Evolutionary conservation across 371 early-diverging fungal genomes (phyloP), one percentile per base, ranked within the genome.

Genomic region (Gilbertella persicaria): DNA sequence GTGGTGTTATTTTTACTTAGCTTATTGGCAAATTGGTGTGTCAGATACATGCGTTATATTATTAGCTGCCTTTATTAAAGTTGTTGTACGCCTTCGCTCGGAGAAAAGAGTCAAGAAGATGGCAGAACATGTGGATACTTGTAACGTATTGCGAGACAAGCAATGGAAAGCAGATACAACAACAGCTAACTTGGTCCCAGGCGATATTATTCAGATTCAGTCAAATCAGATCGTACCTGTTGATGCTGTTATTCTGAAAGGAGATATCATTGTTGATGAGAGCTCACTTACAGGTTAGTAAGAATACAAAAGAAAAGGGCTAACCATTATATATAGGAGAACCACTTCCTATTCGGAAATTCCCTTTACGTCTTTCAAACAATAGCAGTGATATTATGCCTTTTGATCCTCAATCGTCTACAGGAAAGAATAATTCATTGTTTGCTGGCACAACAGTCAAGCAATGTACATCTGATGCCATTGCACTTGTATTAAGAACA

Each of bases 11-110:
- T 84, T 80, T 64, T 83, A 84, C 53, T 69, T 83, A 45, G 79
- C 77, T 20, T 88, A 87, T 64, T 90, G 82, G 73, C 76, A 78
- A 48, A 87, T 90, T 57, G 90, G 84, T 9, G 19, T 88, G 0
- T 85, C 88, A 0, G 79, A 88, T 39, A 84, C 86, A 0, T 60
- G 67, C 41, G 84, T 90, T 7, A 80, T 89, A 39, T 41, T 88
- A 4, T 40, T 79, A 12, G 84, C 90, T 0, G 90, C 87, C 3
- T 13, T 87, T 4, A 73, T 79, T 59, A 87, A 87, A 60, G 89
- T 88, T 0, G 25, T 71, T 17, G 71, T 87, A 10, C 75, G 78
- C 24, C 48, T 83, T 4, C 63, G 69, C 10, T 77, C 87, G 0
- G 88, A 86, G 62, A 56, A 69, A 10, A 71, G 84, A 5, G 79